Evolutionary conservation across 2,329 filamentous ascomycete species (phyloP), one percentile per base, ranked within the genome.

Genomic region (Xylaria sp.): DNA sequence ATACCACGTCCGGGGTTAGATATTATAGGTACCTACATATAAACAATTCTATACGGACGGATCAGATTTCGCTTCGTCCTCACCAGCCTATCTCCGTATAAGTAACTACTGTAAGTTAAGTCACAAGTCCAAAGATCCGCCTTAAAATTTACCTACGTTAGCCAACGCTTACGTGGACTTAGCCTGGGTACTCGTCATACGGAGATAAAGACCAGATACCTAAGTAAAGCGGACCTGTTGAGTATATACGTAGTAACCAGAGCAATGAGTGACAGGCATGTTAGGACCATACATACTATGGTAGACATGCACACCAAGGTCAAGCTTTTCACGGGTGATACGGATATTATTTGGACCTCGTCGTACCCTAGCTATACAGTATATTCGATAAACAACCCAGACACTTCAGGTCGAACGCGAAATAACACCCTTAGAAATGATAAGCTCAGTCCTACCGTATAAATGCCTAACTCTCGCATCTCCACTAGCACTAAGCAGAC

Each of bases 1-100:
- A 64, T 47, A 47, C 3, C 42, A 47, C 27, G 58, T 57, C 45
- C 21, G n/a, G 27, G n/a, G 7, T 50, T 47, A n/a, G 42, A 47
- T 47, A 19, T 47, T 47, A 47, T 47, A 47, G 42, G 42, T 47
- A 47, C 42, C 42, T 47, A 47, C n/a, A 8, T 27, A 27, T 27
- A 36, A 47, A 17, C 42, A n/a, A 47, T 17, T 19, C 19, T 3
- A 47, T 47, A 47, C 11, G 34, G 34, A 36, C 11, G 8, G 34
- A 36, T 47, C 42, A 47, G 17, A 47, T 47, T 47, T 47, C 17
- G n/a, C n/a, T 19, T 19, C 6, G n/a, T 8, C 6, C 17, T 17
- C 42, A 45, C 12, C 39, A 17, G 39, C 1, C 17, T 47, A 7
- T 17, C 42, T 47, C 42, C 8, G 8, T 4, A 47, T 47, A 4